phyloP scores from a whole-genome alignment of 2,329 filamentous ascomycete genomes.

The Fusarium stilboides region DNA sequence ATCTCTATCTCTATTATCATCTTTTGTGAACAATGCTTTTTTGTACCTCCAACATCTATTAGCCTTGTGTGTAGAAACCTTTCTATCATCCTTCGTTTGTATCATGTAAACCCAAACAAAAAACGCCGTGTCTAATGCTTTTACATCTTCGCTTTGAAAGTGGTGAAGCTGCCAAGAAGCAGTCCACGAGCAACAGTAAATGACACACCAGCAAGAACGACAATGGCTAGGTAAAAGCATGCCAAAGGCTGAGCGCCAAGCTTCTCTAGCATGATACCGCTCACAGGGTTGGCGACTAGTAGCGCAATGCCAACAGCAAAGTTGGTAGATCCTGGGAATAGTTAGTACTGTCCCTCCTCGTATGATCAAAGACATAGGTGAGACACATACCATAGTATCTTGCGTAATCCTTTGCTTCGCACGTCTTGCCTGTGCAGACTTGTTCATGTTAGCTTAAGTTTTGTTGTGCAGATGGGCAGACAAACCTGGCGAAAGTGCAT shows the following conservation, averaged over 20 bases:
- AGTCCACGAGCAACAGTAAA: slow-evolving; percentile 43
- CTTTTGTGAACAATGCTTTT: no score
- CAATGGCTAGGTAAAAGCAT: slow-evolving; percentile 60
- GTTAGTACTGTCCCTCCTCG: slow-evolving; percentile 33
- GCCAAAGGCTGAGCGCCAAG: slow-evolving; percentile 60
- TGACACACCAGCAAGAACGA: slow-evolving; percentile 52
- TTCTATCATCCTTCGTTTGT: no score
- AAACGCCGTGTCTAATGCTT: no score
- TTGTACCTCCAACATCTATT: no score
- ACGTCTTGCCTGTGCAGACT: slow-evolving; percentile 62
- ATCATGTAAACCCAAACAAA: no score
- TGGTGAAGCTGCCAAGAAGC: slow-evolving; percentile 21
- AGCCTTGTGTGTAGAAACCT: no score
- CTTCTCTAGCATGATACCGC: slow-evolving; percentile 60
- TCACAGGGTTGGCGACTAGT: slow-evolving; percentile 61
- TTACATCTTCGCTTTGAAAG: slow-evolving; percentile 20
- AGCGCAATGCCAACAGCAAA: slow-evolving; percentile 61
- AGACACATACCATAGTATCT: slow-evolving; percentile 54
- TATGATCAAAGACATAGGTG: not conserved
- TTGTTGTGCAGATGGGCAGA: no score
- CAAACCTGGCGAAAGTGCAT: slow-evolving; percentile 53
- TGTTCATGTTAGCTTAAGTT: no score
- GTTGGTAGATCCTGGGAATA: slow-evolving; percentile 59
- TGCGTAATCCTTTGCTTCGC: slow-evolving; percentile 61
- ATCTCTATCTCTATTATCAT: no score